These are phyloP conservation scores for Verbena officinalis DNA, from an alignment of 257 asterid species.

Conservation along the genomic window DNA sequence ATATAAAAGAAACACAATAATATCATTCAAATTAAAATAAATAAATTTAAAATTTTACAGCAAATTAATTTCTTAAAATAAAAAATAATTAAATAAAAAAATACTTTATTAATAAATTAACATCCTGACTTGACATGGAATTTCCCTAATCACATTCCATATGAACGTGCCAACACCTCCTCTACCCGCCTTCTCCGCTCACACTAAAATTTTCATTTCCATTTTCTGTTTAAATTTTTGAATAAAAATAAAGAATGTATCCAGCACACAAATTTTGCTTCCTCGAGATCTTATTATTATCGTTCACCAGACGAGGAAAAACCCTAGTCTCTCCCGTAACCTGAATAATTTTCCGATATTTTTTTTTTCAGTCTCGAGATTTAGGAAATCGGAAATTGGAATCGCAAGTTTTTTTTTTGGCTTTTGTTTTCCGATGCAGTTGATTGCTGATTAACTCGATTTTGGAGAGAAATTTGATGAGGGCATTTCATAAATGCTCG, in stretches of 20 bases:
- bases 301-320: constrained; percentile 24
- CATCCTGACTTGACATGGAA: too few relatives aligned
- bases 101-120: too few relatives aligned
- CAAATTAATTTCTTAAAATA: too few relatives aligned
- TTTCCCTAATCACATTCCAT: constrained; percentile 20
- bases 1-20: too few relatives aligned
- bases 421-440: constrained; percentile 35
- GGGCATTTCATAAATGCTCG: constrained; percentile 62
- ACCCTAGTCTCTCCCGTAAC: constrained; percentile 40
- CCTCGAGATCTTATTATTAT: constrained; percentile 37
- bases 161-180: constrained; percentile 44
- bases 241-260: neutral
- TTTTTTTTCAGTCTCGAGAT: constrained; percentile 26
- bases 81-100: too few relatives aligned
- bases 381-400: constrained; percentile 25
- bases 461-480: constrained; percentile 51
- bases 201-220: constrained; percentile 4
- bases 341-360: constrained; percentile 9
- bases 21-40: too few relatives aligned
- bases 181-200: constrained; percentile 52
- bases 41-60: too few relatives aligned
- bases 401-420: neutral
- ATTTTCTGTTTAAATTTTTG: neutral
- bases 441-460: constrained; percentile 34
- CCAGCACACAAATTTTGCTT: constrained; percentile 23